Base-by-base conservation (phyloP, 371 early-diverging fungal species). In the Apophysomyces variabilis region DNA sequence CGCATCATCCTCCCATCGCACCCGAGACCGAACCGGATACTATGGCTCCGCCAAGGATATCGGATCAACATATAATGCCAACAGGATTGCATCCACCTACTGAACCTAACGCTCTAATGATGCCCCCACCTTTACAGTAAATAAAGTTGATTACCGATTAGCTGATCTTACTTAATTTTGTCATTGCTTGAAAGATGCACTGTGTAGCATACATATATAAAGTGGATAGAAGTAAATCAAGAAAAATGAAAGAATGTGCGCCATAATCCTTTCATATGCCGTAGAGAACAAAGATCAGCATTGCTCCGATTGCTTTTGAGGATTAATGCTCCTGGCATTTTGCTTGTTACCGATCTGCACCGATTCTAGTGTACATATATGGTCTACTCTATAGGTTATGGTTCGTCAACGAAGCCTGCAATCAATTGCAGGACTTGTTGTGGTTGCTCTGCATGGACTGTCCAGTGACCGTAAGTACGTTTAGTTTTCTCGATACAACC, bases 361-460 rank as follows among this genome's bases (percentile, higher is more conserved):
- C 3, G 13, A 41, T 41, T 13, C 11, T 41, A 41, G 41, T 41
- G 41, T 41, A 41, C 13, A 8, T 13, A 41, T 50, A 50, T 50
- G 16, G 4, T 18, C n/a, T n/a, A 7, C 6, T 50, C 54, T 50
- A 32, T 50, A 21, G 3, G 3, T 50, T 32, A 50, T 50, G 54
- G 21, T 18, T 68, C 43, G 14, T 72, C 60, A 8, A 80, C 68
- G 74, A 89, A 89, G 21, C 72, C 67, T 4, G 80, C 74, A 13
- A 89, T 83, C 21, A 83, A 64, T 9, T 77, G 68, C 38, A 85
- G 74, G 60, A 87, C 88, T 39, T 75, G 79, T 13, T 87, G 82
- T 2, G 95, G 94, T 68, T 88, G 91, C 70, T 95, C 94, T 2
- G 93, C 88, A 77, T 95, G 96, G 14, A 95, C 92, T 89, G 76